Conservation (phyloP, 1,284 basidiomycete genomes). For the Microbotryomycetes sp. region DNA sequence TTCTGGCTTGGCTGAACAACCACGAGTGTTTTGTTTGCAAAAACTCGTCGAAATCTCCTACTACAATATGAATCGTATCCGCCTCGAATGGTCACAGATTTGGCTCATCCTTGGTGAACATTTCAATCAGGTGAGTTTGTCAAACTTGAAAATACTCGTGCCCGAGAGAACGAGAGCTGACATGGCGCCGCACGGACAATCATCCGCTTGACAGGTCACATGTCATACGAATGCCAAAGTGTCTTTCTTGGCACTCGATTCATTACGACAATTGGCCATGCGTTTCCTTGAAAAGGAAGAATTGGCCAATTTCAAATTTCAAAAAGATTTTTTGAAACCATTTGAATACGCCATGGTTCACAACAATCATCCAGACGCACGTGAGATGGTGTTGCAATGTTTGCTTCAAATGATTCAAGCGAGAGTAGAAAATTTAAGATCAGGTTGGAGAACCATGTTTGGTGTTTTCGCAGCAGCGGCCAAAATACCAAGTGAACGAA, state of each 20-base stretch:
- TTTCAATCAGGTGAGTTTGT: constrained; percentile 77
- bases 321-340: constrained; percentile 97
- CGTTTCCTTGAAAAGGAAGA: constrained; percentile 99
- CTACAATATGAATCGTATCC: constrained; percentile 99
- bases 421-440: constrained; percentile 87
- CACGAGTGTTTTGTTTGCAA: constrained; percentile 93
- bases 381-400: constrained; percentile 98
- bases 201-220: too few relatives aligned
- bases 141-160: neutral
- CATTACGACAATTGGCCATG: constrained; percentile 96
- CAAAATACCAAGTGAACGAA: constrained; percentile 72
- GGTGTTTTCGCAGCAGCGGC: constrained; percentile 95
- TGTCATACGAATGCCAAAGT: constrained; percentile 97
- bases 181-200: too few relatives aligned
- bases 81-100: constrained; percentile 95
- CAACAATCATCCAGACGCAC: constrained; percentile 87
- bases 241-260: constrained; percentile 93
- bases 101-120: constrained; percentile 98
- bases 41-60: constrained; percentile 99
- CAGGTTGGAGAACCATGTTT: constrained; percentile 99
- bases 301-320: constrained; percentile 96
- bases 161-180: neutral
- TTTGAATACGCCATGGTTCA: constrained; percentile 98
- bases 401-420: constrained; percentile 99
- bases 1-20: constrained; percentile 77